Evolutionary conservation across 2,329 filamentous ascomycete species (phyloP).

Genomic region (Daldinia sp.): DNA sequence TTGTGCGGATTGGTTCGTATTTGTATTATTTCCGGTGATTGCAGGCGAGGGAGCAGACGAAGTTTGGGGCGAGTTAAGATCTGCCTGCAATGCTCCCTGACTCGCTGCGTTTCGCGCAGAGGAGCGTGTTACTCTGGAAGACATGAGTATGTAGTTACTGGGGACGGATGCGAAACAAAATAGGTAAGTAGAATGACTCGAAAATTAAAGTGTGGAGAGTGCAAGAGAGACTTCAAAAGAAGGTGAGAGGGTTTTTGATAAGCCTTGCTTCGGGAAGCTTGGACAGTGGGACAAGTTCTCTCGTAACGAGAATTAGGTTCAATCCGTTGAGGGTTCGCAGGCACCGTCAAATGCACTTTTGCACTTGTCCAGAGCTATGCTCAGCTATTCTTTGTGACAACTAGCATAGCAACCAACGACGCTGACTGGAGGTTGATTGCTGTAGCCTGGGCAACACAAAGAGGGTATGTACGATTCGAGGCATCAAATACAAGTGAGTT

Average conservation of each 20-base stretch:
- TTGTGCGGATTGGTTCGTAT: constrained; percentile 47
- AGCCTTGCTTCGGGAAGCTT: constrained; percentile 35
- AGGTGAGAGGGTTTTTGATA: constrained; percentile 28
- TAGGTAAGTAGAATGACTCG: constrained; percentile 30
- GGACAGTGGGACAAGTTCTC: constrained; percentile 33
- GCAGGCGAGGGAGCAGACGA: constrained; percentile 57
- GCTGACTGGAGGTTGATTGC: constrained; percentile 8
- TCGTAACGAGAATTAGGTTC: constrained; percentile 31
- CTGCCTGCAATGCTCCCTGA: constrained; percentile 63
- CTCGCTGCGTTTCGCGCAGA: constrained; percentile 89
- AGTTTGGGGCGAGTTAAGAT: constrained; percentile 56
- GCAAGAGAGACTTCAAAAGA: constrained; percentile 30
- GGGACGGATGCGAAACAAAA: constrained; percentile 34
- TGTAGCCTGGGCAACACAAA: constrained; percentile 12
- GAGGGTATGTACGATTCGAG: constrained; percentile 26
- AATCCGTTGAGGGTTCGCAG: constrained; percentile 18
- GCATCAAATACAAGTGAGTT: constrained; percentile 29
- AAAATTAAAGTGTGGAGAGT: constrained; percentile 27
- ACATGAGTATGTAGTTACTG: constrained; percentile 77
- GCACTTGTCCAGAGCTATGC: constrained; percentile 9
- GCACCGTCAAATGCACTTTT: constrained; percentile 23
- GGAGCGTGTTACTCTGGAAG: constrained; percentile 95
- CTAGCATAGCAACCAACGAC: constrained; percentile 6
- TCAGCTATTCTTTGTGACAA: constrained; percentile 12
- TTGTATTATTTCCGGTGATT: constrained; percentile 54